Evolutionary conservation across 2,329 filamentous ascomycete genomes (phyloP).

Genomic region (Ambrosiella xylebori): DNA sequence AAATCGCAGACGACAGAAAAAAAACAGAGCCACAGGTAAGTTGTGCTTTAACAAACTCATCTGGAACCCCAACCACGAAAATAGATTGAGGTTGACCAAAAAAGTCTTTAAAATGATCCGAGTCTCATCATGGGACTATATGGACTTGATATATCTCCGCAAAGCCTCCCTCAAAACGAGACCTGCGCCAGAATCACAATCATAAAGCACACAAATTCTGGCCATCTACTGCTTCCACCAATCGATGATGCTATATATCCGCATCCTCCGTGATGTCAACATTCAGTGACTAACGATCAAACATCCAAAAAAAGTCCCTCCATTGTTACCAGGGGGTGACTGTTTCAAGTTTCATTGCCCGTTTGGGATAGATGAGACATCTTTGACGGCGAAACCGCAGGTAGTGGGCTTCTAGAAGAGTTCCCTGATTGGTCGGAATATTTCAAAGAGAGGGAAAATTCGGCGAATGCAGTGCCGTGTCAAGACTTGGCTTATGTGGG

Average conservation of each 20-base stretch:
- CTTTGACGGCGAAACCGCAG: background rate
- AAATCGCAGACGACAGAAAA: background rate
- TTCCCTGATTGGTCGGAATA: background rate
- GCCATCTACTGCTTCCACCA: background rate
- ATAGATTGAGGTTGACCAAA: background rate
- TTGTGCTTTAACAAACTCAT: background rate
- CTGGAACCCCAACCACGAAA: background rate
- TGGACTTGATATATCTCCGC: background rate
- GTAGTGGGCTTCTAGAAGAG: background rate
- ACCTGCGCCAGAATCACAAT: background rate
- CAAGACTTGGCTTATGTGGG: background rate
- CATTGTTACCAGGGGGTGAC: background rate
- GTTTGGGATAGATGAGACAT: background rate
- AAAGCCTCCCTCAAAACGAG: background rate
- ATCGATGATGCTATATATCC: background rate
- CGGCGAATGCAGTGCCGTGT: background rate
- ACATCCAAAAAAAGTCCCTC: background rate
- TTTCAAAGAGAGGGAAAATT: background rate
- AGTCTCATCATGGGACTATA: background rate
- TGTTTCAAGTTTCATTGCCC: background rate
- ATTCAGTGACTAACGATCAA: background rate
- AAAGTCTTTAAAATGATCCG: background rate
- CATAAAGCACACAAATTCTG: background rate
- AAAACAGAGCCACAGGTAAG: background rate
- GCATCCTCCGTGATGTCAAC: background rate